These are phyloP conservation scores for Aspergillus fischeri DNA, from an alignment of 2,329 filamentous ascomycete species.

Conservation along the genomic window DNA sequence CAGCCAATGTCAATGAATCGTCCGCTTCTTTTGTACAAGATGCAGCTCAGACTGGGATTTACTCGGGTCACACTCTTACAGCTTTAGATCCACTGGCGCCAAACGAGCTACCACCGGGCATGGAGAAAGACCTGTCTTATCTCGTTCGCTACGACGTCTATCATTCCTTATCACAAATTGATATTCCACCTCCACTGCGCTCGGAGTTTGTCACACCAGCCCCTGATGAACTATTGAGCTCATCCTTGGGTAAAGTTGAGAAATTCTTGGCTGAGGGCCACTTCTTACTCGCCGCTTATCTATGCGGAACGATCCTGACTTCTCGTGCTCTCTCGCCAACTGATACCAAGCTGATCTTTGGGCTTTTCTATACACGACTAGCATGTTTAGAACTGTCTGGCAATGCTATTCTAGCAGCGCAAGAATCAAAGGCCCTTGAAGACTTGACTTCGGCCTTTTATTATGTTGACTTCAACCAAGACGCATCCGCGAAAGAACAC, in stretches of 20 bases:
- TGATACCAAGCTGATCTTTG: constrained; percentile 66
- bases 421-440: constrained; percentile 60
- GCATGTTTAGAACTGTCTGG: constrained; percentile 78
- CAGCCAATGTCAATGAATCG: constrained; percentile 16
- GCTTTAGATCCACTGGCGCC: constrained; percentile 33
- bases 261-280: constrained; percentile 67
- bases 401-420: constrained; percentile 62
- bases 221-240: constrained; percentile 52
- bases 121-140: constrained; percentile 72
- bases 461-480: constrained; percentile 32
- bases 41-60: constrained; percentile 13
- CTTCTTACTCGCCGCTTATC: constrained; percentile 69
- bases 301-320: constrained; percentile 41
- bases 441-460: constrained; percentile 58
- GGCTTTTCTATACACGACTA: constrained; percentile 74
- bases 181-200: constrained; percentile 63
- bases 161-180: constrained; percentile 67
- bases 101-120: constrained; percentile 33
- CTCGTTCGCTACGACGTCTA: constrained; percentile 77
- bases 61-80: constrained; percentile 27
- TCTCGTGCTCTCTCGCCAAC: constrained; percentile 38
- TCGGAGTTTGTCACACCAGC: constrained; percentile 61
- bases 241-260: constrained; percentile 47
- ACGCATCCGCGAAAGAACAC: constrained; percentile 50
- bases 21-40: constrained; percentile 12